Evolutionary conservation across 169 alveolate genomes (phyloP), one percentile per base, ranked within the genome.

Genomic region (Eimeria maxima): DNA sequence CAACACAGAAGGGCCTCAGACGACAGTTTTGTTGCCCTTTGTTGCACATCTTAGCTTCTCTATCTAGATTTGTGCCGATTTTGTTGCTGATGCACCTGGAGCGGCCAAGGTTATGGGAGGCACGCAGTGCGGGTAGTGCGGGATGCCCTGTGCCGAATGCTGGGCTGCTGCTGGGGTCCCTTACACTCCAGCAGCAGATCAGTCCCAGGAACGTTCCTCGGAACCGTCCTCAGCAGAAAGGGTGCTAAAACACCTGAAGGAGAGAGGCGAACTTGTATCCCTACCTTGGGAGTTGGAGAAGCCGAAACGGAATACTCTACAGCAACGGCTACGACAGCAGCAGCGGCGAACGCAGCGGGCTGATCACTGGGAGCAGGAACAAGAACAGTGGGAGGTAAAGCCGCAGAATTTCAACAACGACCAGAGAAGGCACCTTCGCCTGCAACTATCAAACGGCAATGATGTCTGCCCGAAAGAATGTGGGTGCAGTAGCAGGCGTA

Each of bases 111-210:
- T 53, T 0, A n/a, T 76, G 57, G 4, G 24, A 18, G 60, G 80
- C 38, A 53, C n/a, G 74, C 81, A 44, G 0, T 60, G 22, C 88
- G 5, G 44, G 24, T 24, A n/a, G 88, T 78, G 83, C 65, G 44
- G 50, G 11, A 87, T 87, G 93, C 93, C 93, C 44, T 87, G 93
- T 63, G 93, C 93, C 60, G 93, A 87, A 24, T 87, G 93, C 45
- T 63, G 57, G 69, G 47, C 55, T 87, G 65, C 93, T 38, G 67
- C 88, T 45, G 45, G 88, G 67, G 88, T 22, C 47, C 6, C 22
- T 20, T 78, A 38, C 83, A n/a, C 65, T 78, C 65, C 42, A 47
- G 88, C 42, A 24, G 67, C 88, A 44, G 67, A 78, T 3, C 65
- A 45, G 67, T 27, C 3, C 3, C 88, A 44, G 44, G 38, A 14